Percentiles rank a stretch among this genome's conserved stretches.
Conservation (phyloP, 495 filamentous ascomycete species). For the Penicillium alfredii region DNA sequence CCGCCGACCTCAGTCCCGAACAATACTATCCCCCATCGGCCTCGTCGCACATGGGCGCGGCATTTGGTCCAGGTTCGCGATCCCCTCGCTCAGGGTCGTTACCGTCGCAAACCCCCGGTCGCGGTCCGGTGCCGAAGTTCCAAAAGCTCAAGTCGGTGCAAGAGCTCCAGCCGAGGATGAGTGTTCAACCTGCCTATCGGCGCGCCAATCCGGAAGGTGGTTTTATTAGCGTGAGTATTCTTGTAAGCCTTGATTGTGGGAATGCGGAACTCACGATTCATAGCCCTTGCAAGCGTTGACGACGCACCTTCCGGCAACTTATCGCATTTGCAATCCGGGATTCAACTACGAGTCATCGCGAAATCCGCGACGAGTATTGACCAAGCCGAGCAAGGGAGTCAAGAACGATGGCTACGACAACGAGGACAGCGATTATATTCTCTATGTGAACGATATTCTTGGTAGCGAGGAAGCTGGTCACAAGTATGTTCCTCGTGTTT, state of each 20-base stretch:
- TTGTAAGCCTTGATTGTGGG: too few species aligned
- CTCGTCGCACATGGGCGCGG: slow-evolving; percentile 60
- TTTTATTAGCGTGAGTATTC: slow-evolving; percentile 83
- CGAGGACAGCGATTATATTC: slow-evolving; percentile 98
- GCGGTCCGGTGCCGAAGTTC: slow-evolving; percentile 82
- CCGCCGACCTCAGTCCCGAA: slow-evolving; percentile 54
- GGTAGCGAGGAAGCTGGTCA: slow-evolving; percentile 96
- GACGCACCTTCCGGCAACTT: slow-evolving; percentile 86
- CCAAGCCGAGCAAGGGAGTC: slow-evolving; percentile 97
- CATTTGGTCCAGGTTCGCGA: slow-evolving; percentile 67
- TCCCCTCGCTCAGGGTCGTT: slow-evolving; percentile 55
- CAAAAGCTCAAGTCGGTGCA: slow-evolving; percentile 63
- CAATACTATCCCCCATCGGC: slow-evolving; percentile 67
- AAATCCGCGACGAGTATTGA: slow-evolving; percentile 91
- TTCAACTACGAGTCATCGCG: slow-evolving; percentile 99
- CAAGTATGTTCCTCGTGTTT: slow-evolving; percentile 55
- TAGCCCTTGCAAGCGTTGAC: slow-evolving; percentile 96
- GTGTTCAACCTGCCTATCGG: slow-evolving; percentile 81
- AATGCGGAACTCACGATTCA: slow-evolving; percentile 14
- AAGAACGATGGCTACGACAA: slow-evolving; percentile 99
- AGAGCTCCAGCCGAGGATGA: slow-evolving; percentile 78
- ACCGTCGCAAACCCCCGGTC: slow-evolving; percentile 42
- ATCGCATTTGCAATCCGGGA: slow-evolving; percentile 94
- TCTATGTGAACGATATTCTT: slow-evolving; percentile 98
- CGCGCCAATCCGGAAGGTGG: slow-evolving; percentile 95